Percentiles rank a stretch among this genome's conserved stretches.
Evolutionary conservation across 495 filamentous ascomycete species (phyloP).

Genomic region (Extremus antarcticus): DNA sequence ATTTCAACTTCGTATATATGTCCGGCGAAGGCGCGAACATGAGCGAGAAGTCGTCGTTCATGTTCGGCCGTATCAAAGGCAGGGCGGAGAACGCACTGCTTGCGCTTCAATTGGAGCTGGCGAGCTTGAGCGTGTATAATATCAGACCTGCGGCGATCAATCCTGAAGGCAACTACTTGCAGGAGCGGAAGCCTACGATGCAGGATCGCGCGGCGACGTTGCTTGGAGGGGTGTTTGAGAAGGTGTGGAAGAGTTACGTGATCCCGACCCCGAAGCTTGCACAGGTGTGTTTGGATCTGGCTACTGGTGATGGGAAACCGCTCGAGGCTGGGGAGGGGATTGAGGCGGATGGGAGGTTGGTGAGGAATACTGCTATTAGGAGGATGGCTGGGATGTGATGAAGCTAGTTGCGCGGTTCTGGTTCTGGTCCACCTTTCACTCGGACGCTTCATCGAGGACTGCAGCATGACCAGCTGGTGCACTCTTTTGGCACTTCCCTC

Average conservation of each 20-base stretch:
- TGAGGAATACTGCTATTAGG: slow-evolving; percentile 41
- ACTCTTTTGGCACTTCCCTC: too few species aligned
- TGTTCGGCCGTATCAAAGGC: slow-evolving; percentile 54
- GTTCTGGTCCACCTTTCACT: too few species aligned
- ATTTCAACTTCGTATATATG: slow-evolving; percentile 58
- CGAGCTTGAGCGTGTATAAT: slow-evolving; percentile 38
- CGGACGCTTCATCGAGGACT: too few species aligned
- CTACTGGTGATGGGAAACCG: slow-evolving; percentile 43
- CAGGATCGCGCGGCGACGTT: slow-evolving; percentile 6
- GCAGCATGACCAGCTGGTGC: too few species aligned
- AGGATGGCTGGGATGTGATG: slow-evolving; percentile 33
- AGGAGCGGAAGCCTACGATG: slow-evolving; percentile 3
- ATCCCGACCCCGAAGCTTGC: slow-evolving; percentile 36
- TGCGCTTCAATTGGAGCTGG: slow-evolving; percentile 34
- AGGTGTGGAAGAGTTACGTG: slow-evolving; percentile 22
- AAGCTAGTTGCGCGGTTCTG: too few species aligned
- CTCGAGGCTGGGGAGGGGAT: slow-evolving; percentile 36
- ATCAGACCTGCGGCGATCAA: slow-evolving; percentile 37
- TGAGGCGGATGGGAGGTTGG: slow-evolving; percentile 35
- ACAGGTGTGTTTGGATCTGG: slow-evolving; percentile 44
- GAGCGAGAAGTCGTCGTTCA: slow-evolving; percentile 41
- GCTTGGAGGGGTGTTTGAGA: neutral
- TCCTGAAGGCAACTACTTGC: slow-evolving; percentile 7
- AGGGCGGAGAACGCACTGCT: slow-evolving; percentile 46
- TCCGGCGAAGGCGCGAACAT: slow-evolving; percentile 47